phyloP scores from a whole-genome alignment of 1,284 basidiomycete genomes.

The Pseudozyma sp. region DNA sequence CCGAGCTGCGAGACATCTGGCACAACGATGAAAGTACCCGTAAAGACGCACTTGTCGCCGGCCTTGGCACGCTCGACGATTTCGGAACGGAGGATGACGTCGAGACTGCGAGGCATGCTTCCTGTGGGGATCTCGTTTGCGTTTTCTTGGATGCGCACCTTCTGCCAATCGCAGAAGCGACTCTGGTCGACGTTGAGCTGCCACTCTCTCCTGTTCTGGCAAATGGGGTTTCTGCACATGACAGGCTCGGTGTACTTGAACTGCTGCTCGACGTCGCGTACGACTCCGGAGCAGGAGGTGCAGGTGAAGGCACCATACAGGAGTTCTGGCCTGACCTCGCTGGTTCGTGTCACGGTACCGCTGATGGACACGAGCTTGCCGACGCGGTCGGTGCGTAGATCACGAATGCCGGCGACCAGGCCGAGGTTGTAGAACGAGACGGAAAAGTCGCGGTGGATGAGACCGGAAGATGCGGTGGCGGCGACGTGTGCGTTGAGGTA shows the following conservation, averaged over 20 bases:
- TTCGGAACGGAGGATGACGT: slow-evolving; percentile 94
- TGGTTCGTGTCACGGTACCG: slow-evolving; percentile 85
- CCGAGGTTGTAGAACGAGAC: slow-evolving; percentile 97
- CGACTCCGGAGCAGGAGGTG: slow-evolving; percentile 83
- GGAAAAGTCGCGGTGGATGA: slow-evolving; percentile 91
- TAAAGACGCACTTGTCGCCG: slow-evolving; percentile 98
- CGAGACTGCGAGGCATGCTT: slow-evolving; percentile 79
- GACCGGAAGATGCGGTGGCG: slow-evolving; percentile 77
- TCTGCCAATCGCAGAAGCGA: slow-evolving; percentile 99
- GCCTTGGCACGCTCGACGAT: slow-evolving; percentile 97
- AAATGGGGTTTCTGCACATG: slow-evolving; percentile 91
- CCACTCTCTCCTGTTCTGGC: slow-evolving; percentile 90
- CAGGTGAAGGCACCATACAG: slow-evolving; percentile 94
- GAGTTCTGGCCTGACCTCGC: slow-evolving; percentile 95
- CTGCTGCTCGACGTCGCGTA: slow-evolving; percentile 98
- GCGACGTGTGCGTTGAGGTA: slow-evolving; percentile 79
- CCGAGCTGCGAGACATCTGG: slow-evolving; percentile 97
- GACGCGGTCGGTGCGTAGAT: slow-evolving; percentile 73
- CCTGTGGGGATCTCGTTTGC: slow-evolving; percentile 98
- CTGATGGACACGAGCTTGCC: slow-evolving; percentile 63
- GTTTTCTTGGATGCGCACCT: slow-evolving; percentile 98
- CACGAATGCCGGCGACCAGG: slow-evolving; percentile 92
- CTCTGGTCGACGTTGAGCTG: slow-evolving; percentile 95
- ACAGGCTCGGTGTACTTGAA: slow-evolving; percentile 99
- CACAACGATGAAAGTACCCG: slow-evolving; percentile 96